phyloP scores from a whole-genome alignment of 345 rosid species.

The Physaria fendleri region DNA sequence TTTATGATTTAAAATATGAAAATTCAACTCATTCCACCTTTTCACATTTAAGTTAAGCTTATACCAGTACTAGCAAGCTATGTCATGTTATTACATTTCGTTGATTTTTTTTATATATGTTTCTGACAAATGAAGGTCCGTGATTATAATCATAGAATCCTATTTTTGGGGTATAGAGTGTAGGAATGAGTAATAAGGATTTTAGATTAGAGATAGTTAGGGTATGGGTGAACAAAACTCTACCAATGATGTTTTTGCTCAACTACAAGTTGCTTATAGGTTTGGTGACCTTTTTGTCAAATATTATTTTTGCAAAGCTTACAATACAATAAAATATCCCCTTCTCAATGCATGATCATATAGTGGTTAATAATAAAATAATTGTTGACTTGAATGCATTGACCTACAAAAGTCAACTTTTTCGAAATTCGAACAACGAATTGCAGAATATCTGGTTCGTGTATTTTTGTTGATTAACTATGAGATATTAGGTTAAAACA shows the following conservation, averaged over 20 bases:
- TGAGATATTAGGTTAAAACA: conserved; percentile 5
- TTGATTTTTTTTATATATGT: neutral
- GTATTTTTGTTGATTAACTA: neutral
- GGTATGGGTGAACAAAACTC: conserved; percentile 61
- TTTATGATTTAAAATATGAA: neutral
- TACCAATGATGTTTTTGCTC: conserved; percentile 33
- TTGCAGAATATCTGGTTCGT: too few species aligned
- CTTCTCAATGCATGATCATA: conserved; percentile 16
- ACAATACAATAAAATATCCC: neutral
- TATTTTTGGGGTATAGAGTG: neutral
- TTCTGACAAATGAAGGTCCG: conserved; percentile 7
- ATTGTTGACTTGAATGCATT: too few species aligned
- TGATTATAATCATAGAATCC: neutral
- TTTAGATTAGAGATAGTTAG: conserved; percentile 35
- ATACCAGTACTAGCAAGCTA: neutral
- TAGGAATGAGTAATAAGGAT: conserved; percentile 8
- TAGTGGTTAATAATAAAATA: too few species aligned
- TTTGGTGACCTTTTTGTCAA: conserved; percentile 17
- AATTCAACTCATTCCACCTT: neutral
- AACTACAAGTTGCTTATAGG: conserved; percentile 19
- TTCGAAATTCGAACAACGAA: neutral
- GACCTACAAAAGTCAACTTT: neutral
- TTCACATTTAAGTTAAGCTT: neutral
- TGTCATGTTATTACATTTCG: conserved; percentile 14
- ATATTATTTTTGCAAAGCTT: neutral